Base-by-base conservation (phyloP, 441 rosid genomes). In the Mallotus repandus region DNA sequence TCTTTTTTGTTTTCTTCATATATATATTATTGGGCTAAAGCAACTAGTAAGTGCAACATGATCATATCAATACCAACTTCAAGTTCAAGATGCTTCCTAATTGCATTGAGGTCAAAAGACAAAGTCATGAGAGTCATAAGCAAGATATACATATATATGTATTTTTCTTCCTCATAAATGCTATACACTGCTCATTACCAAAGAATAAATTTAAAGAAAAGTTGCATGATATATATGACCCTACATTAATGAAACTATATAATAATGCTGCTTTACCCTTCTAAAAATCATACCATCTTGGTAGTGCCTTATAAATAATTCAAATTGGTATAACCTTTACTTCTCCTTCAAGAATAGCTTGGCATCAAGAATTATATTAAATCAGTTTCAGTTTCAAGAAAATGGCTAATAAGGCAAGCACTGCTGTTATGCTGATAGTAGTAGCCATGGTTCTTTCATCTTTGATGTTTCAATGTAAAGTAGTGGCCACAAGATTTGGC, bases 221-320 rank as follows among this genome's bases (percentile, higher is more conserved):
- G 66, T 15, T 32, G n/a, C 16, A 48, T 57, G 2, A 15, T 19
- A 38, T 58, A 13, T 2, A 25, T 76, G 75, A 65, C 74, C 79
- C 67, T 76, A 64, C 79, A 64, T 32, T 48, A 69, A 65, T 46
- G 64, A 63, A 69, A 55, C 16, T 19, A 46, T 70, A 70, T 59
- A 69, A 14, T 15, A 22, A 75, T 9, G 48, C 71, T 63, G 22
- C 70, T 76, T 70, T 70, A 64, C 43, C 64, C 64, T 70, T 46
- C 50, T 15, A 63, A 76, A 69, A 63, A 46, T 48, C 56, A 76
- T 59, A n/a, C 63, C 72, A 62, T 45, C 66, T 52, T 49, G 62
- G 25, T 58, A 66, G 18, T 69, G 74, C 72, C 63, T 35, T 75
- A 75, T 76, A 76, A 69, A 70, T 63, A 61, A 76, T 35, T 46